phyloP scores from a whole-genome alignment of 2,329 filamentous ascomycete genomes.

The Colletotrichum lupini region DNA sequence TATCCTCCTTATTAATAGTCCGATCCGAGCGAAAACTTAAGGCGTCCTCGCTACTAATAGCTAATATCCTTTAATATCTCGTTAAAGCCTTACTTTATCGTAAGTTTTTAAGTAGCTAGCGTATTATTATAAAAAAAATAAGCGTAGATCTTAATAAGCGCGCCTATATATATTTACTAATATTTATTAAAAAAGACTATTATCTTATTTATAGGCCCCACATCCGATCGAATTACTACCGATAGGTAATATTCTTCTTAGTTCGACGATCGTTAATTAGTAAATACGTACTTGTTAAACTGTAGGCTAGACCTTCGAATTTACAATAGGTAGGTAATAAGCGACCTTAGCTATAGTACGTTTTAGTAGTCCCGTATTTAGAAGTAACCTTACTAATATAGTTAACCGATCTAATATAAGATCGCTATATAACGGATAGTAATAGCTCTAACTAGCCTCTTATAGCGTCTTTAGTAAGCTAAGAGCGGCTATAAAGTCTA shows the following conservation, averaged over 20 bases:
- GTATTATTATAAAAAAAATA: neutral
- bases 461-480: too few relatives aligned
- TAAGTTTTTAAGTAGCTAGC: neutral
- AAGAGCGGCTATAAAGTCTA: too few relatives aligned
- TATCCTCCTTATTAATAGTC: too few relatives aligned
- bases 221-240: neutral
- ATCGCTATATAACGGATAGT: too few relatives aligned
- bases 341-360: neutral
- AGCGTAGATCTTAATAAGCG: neutral
- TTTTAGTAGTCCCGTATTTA: neutral
- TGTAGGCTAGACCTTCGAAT: neutral
- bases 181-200: neutral
- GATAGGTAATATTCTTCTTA: too few relatives aligned
- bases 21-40: too few relatives aligned
- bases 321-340: neutral
- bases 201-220: neutral
- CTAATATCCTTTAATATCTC: neutral
- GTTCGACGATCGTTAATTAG: neutral
- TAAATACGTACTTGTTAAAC: neutral
- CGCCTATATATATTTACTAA: neutral
- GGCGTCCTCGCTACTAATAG: too few relatives aligned
- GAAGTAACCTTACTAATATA: neutral
- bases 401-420: too few relatives aligned
- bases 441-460: too few relatives aligned
- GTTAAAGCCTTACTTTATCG: neutral